Evolutionary conservation across 192 early-diverging fungal genomes (phyloP), one percentile per base, ranked within the genome.

Genomic region (Linnemannia exigua): DNA sequence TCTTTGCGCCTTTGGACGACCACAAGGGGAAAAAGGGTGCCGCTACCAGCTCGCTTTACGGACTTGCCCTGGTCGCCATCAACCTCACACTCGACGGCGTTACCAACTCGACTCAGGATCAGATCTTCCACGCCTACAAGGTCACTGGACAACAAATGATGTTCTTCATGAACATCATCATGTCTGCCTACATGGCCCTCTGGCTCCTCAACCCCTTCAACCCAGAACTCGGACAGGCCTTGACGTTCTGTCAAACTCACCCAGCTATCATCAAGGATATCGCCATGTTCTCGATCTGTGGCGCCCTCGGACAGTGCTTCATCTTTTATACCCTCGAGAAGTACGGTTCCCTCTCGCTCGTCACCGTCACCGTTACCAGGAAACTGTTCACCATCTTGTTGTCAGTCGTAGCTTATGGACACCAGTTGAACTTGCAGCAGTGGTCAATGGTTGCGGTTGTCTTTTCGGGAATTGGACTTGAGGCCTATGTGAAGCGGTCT

Each of bases 221-320:
- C 51, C 81, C 90, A 46, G 98, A 99, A 88, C 89, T 99, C 14
- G 61, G 76, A 6, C 84, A 82, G 35, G 99, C 98, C 6, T 35
- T 97, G 2, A 74, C 82, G 8, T 99, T 99, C 80, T 93, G 94
- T 77, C 74, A 89, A 20, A 86, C 88, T 12, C 95, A 98, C 74
- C 99, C 99, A 12, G 91, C 89, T 17, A 95, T 98, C 5, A 87
- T 96, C 61, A 69, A 87, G 22, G 97, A 99, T 81, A 93, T 99
- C 44, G 77, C 95, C 51, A 89, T 99, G 82, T 99, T 97, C 92
- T 94, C 95, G 3, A 76, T 98, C 7, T 96, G 95, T 88, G 99
- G 99, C 17, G 96, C 97, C 11, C 52, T 99, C 17, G 99, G 99
- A n/a, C 99, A 99, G 89, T 96, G 96, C 90, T 99, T 99, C 89